These are phyloP conservation scores for Rubus parviflorus DNA, from an alignment of 306 rosid genomes.

Conservation along the genomic window DNA sequence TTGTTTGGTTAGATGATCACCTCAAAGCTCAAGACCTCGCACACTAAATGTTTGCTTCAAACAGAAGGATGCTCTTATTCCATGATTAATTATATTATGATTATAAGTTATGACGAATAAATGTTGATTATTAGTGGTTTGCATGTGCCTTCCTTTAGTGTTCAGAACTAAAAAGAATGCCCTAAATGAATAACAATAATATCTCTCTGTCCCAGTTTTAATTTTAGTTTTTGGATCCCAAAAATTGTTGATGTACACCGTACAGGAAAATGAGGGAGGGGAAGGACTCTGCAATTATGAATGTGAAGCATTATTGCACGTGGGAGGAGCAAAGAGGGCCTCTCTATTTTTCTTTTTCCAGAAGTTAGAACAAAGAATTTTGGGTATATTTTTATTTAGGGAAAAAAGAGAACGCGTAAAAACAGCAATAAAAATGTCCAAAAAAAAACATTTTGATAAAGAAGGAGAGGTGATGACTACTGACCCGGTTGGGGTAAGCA, in stretches of 20 bases:
- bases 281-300: constrained; percentile 17
- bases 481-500: background rate
- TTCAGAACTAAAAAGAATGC: constrained; percentile 20
- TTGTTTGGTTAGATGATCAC: background rate
- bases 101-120: constrained; percentile 10
- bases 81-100: constrained; percentile 1
- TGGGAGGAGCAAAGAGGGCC: constrained; percentile 47
- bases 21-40: background rate
- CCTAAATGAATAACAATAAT: background rate
- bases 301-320: constrained; percentile 64
- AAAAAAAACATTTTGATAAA: background rate
- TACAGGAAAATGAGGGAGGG: constrained; percentile 34
- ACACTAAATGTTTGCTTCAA: background rate
- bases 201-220: constrained; percentile 8
- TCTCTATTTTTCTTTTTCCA: constrained; percentile 13
- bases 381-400: background rate
- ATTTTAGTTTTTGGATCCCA: constrained; percentile 42
- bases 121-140: constrained; percentile 18
- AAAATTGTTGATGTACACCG: constrained; percentile 38
- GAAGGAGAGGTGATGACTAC: constrained; percentile 25
- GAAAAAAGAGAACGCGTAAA: constrained; percentile 27
- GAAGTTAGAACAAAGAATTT: background rate
- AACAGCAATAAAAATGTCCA: constrained; percentile 33
- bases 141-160: constrained; percentile 52
- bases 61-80: constrained; percentile 10